Evolutionary conservation across 306 rosid genomes (phyloP), one percentile per base, ranked within the genome.

Genomic region (Coriaria nepalensis): DNA sequence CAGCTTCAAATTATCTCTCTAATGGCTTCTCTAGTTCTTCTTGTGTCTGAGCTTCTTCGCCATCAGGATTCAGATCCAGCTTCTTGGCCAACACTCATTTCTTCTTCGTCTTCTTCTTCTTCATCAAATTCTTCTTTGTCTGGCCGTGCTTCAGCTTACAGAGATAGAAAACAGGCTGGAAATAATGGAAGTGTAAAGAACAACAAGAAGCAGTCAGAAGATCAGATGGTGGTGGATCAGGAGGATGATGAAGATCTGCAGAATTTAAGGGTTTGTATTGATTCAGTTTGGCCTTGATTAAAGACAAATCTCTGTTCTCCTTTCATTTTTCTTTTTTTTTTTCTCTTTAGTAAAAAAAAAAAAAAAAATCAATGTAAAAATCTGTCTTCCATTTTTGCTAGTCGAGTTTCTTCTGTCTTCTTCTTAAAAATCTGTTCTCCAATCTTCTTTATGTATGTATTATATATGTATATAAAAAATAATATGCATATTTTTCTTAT

Each of bases 1-100:
- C 3, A 3, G 29, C 29, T 20, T 20, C 29, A 20, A 3, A 3
- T 20, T 3, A 20, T 20, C 29, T 20, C 1, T 20, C 29, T 20
- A 6, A 45, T 56, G 61, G 61, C 61, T 14, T 56, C 61, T 15
- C 61, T 56, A 42, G 45, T 56, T 4, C 61, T 56, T 56, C 37
- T 56, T 7, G 37, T 56, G 51, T 56, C 61, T 8, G 44, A 43
- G 7, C 45, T 56, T 10, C 20, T 48, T 35, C 52, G 61, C 11
- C 15, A 15, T 37, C 2, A 56, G 6, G 11, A n/a, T 41, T 13
- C 20, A 6, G 52, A 56, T 37, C 53, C 9, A 9, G 39, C 2
- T 29, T 47, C 8, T 8, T 34, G 6, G 33, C 13, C 13, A 11
- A 36, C 56, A 41, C 5, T 45, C 37, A 40, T 45, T 7, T n/a